phyloP scores from a whole-genome alignment of 371 early-diverging fungal genomes.

The Homolaphlyctis polyrhiza region DNA sequence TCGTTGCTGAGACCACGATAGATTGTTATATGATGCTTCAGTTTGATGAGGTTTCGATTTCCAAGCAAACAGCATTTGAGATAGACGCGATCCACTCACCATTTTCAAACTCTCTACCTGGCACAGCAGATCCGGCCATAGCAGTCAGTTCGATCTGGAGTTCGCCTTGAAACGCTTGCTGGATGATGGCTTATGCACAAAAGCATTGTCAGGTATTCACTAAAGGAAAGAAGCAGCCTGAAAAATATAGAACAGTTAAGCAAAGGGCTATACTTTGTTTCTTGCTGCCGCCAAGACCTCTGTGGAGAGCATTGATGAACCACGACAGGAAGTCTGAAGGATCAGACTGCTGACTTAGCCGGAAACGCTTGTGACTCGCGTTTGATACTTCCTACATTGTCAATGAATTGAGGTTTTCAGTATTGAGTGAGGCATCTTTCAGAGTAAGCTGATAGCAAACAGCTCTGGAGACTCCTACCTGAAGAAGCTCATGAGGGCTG shows the following conservation, averaged over 20 bases:
- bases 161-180: constrained; percentile 3
- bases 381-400: constrained; percentile 66
- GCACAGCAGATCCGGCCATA: too few relatives aligned
- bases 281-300: constrained; percentile 80
- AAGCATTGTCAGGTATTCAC: not conserved
- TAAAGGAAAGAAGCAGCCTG: not conserved
- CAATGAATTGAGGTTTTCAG: too few relatives aligned
- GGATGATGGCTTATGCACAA: not conserved
- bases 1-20: constrained; percentile 33
- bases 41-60: too few relatives aligned
- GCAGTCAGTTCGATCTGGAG: not conserved
- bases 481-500: constrained; percentile 92
- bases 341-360: constrained; percentile 77
- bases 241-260: constrained; percentile 14
- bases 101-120: too few relatives aligned
- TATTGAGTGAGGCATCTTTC: not conserved
- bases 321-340: constrained; percentile 88
- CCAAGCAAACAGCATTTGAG: too few relatives aligned
- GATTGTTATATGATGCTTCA: too few relatives aligned
- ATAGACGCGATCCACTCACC: too few relatives aligned
- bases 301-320: constrained; percentile 89
- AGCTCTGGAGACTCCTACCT: constrained; percentile 38
- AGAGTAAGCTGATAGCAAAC: not conserved
- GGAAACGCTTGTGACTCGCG: constrained; percentile 77
- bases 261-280: constrained; percentile 67